Conservation (phyloP, 2,329 filamentous ascomycete genomes). For the Cercospora berteroae region DNA sequence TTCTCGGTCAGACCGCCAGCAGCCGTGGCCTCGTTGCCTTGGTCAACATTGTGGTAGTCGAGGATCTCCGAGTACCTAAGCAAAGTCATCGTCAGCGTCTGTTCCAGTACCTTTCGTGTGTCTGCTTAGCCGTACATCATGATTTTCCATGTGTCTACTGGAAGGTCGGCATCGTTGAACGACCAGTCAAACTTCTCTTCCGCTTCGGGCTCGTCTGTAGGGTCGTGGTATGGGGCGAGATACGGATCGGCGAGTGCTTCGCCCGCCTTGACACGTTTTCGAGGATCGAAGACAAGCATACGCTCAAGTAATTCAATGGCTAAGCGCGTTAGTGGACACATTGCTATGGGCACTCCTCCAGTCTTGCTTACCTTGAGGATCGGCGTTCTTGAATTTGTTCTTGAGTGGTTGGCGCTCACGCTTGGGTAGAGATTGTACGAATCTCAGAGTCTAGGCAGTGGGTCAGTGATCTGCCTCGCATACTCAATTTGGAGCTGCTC, state of each 20-base stretch:
- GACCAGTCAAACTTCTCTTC: slow-evolving; percentile 99
- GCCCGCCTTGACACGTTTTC: slow-evolving; percentile 84
- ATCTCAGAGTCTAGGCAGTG: slow-evolving; percentile 73
- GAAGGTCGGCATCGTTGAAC: slow-evolving; percentile 96
- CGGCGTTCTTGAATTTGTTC: slow-evolving; percentile 93
- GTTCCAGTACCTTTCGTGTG: background rate
- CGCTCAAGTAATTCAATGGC: slow-evolving; percentile 87
- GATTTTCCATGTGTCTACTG: slow-evolving; percentile 99
- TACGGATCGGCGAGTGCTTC: slow-evolving; percentile 89
- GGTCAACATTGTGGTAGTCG: slow-evolving; percentile 93
- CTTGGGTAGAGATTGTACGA: slow-evolving; percentile 95
- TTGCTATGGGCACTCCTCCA: background rate
- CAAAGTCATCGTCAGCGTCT: background rate
- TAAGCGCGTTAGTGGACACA: slow-evolving; percentile 29
- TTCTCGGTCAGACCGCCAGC: slow-evolving; percentile 20
- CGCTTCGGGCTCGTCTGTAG: slow-evolving; percentile 89
- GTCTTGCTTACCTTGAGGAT: slow-evolving; percentile 51
- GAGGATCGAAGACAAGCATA: slow-evolving; percentile 99
- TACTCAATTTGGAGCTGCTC: slow-evolving; percentile 52
- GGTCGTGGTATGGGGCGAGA: slow-evolving; percentile 93
- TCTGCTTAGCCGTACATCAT: slow-evolving; percentile 75
- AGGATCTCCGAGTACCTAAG: slow-evolving; percentile 96
- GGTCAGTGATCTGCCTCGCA: slow-evolving; percentile 26
- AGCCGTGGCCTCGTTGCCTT: slow-evolving; percentile 32
- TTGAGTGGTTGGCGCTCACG: slow-evolving; percentile 82